Conservation (phyloP, 1,139 yeast species). For the Taphrina flavorubra region DNA sequence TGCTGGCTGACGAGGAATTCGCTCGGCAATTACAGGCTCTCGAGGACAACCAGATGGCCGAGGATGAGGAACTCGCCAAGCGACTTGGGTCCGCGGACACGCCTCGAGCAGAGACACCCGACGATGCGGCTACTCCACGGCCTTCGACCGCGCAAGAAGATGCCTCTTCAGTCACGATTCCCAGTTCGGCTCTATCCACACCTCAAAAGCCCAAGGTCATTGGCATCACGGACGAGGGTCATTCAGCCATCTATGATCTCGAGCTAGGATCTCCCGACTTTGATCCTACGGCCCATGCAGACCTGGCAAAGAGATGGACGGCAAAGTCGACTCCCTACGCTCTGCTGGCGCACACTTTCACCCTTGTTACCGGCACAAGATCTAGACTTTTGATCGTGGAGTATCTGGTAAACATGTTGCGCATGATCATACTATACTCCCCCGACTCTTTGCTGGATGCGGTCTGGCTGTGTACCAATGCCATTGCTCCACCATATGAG, state of each 20-base stretch:
- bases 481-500: constrained; percentile 46
- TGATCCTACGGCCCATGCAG: constrained; percentile 31
- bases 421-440: constrained; percentile 44
- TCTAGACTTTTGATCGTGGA: constrained; percentile 47
- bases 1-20: constrained; percentile 44
- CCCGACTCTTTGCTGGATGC: constrained; percentile 45
- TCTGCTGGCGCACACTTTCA: constrained; percentile 44
- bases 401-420: constrained; percentile 45
- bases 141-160: constrained; percentile 4
- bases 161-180: constrained; percentile 6
- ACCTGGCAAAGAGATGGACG: constrained; percentile 30
- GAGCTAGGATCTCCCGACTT: constrained; percentile 29
- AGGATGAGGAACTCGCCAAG: constrained; percentile 32
- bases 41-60: constrained; percentile 38
- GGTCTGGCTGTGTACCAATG: constrained; percentile 47
- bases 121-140: constrained; percentile 7
- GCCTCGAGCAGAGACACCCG: constrained; percentile 20
- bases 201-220: constrained; percentile 18
- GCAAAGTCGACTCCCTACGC: constrained; percentile 44
- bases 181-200: constrained; percentile 23
- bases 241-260: constrained; percentile 18
- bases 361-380: constrained; percentile 45
- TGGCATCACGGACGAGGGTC: constrained; percentile 18
- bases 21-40: constrained; percentile 45
- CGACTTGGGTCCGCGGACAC: constrained; percentile 13